Percentiles rank a stretch among this genome's conserved stretches.
phyloP scores from a whole-genome alignment of 2,329 filamentous ascomycete genomes.

The Colletotrichum nymphaeae region DNA sequence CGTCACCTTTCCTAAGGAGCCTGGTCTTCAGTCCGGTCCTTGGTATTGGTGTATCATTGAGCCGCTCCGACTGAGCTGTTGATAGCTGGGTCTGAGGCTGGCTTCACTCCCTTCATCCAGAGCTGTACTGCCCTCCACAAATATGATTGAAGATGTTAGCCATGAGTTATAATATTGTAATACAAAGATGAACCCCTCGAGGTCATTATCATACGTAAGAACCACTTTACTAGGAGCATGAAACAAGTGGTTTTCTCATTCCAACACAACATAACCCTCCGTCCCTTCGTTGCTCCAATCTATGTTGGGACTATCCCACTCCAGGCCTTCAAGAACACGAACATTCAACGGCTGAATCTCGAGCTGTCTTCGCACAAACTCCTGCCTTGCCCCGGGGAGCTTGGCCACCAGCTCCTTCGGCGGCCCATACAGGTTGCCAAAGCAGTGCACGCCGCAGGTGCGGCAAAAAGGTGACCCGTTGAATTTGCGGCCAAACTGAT shows the following conservation, averaged over 20 bases:
- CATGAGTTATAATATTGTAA: background rate
- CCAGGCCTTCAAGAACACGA: slow-evolving; percentile 7
- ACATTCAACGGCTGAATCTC: slow-evolving; percentile 35
- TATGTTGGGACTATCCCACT: slow-evolving; percentile 14
- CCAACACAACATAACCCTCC: background rate
- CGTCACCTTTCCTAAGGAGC: background rate
- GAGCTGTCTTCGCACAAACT: slow-evolving; percentile 32
- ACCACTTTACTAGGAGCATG: background rate
- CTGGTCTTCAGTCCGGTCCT: background rate
- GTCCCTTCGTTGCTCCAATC: slow-evolving; percentile 21
- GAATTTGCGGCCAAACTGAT: slow-evolving; percentile 39
- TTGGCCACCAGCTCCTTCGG: slow-evolving; percentile 42
- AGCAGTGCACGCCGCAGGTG: slow-evolving; percentile 44
- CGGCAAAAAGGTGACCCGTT: slow-evolving; percentile 40
- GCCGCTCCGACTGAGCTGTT: background rate
- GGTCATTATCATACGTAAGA: too few relatives aligned
- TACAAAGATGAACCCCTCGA: background rate
- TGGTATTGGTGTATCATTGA: background rate
- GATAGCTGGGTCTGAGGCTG: too few relatives aligned
- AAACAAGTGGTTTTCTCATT: background rate
- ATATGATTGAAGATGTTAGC: background rate
- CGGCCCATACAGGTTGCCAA: slow-evolving; percentile 44
- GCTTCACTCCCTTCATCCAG: background rate
- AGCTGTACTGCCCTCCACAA: background rate
- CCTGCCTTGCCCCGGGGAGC: slow-evolving; percentile 40